These are phyloP conservation scores for Asterionellopsis glacialis DNA, from an alignment of 108 stramenopile genomes.

Conservation along the genomic window DNA sequence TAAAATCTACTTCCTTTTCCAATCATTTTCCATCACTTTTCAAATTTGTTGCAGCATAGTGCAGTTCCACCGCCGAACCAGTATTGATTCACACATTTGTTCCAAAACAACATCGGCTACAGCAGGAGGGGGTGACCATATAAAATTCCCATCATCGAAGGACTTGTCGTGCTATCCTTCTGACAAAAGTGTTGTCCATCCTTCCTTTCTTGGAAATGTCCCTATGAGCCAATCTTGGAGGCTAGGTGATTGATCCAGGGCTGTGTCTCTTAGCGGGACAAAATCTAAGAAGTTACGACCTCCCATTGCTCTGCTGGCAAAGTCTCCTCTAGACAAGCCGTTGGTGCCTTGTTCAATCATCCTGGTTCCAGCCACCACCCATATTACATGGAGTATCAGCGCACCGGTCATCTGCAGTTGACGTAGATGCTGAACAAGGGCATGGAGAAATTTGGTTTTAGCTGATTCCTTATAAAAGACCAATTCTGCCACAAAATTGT, in stretches of 20 bases:
- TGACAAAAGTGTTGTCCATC: not conserved
- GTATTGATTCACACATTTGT: not conserved
- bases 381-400: slow-evolving; percentile 24
- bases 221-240: not conserved
- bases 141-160: not conserved
- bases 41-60: no score
- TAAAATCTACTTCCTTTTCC: no score
- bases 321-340: slow-evolving; percentile 28
- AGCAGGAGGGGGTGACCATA: slow-evolving; percentile 10
- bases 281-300: slow-evolving; percentile 5
- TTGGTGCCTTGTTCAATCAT: slow-evolving; percentile 38
- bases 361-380: slow-evolving; percentile 27
- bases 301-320: slow-evolving; percentile 32
- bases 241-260: not conserved
- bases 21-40: no score
- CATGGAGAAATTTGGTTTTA: slow-evolving; percentile 8
- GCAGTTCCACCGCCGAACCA: not conserved
- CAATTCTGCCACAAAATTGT: slow-evolving; percentile 35
- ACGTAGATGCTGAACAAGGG: not conserved
- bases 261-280: not conserved
- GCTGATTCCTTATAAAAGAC: slow-evolving; percentile 21
- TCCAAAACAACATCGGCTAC: slow-evolving; percentile 6
- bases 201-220: not conserved
- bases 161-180: not conserved
- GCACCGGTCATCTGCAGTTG: not conserved